Evolutionary conservation across 805 yeast species (phyloP), one percentile per base, ranked within the genome.

Genomic region (Monosporozyma solicola): DNA sequence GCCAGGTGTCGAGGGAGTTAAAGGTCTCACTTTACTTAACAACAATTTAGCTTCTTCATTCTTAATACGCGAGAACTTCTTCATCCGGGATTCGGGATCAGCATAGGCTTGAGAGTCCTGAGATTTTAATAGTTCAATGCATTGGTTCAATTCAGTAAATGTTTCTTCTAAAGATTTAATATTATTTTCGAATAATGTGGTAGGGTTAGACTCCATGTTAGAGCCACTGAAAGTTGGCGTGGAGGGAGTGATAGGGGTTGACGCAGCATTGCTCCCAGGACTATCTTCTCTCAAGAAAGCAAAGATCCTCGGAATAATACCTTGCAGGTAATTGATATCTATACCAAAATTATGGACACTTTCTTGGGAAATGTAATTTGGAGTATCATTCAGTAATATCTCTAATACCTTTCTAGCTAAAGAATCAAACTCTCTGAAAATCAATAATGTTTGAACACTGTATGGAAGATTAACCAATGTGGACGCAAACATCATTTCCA

Each of bases 361-460:
- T 53, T 72, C 83, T 24, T 74, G 73, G 22, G 89, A 82, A 58
- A 80, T 82, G 10, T 72, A 65, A 2, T 73, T 66, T 1, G 76
- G 77, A 1, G 82, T 79, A 20, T 77, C 76, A 39, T 75, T 69
- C 47, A 81, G 72, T 55, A 91, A 72, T 8, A 83, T 73, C 46
- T 77, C 75, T 56, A 86, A 73, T 65, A 92, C 80, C 56, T 83
- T 80, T 43, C 83, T 79, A 0, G 95, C 83, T 55, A 94, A 78
- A 57, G 86, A 83, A 71, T 91, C 98, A 65, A 87, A 88, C 29
- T 92, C 89, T 63, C 95, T 80, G 58, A 89, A 83, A 55, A 91
- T 78, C n/a, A 95, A 80, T 55, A 90, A 72, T 3, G 92, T 83
- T 59, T 87, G 80, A 53, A 92, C 83, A 5, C 86, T 79, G 47